phyloP scores from a whole-genome alignment of 2,329 filamentous ascomycete genomes.

The Botrytis cinerea region DNA sequence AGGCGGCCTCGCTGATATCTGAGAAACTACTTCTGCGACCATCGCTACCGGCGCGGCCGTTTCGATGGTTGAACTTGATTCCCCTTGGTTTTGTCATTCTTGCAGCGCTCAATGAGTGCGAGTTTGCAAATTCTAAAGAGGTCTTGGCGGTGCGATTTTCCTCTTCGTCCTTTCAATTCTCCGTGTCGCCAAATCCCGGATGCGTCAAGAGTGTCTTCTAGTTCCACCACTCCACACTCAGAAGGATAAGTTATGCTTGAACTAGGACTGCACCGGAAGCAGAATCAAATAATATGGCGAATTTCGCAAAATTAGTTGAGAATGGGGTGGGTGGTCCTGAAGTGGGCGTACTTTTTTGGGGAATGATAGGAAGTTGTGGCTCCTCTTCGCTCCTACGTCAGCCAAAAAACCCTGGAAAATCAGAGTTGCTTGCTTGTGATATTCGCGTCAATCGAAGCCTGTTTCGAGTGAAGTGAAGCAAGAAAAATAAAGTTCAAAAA shows the following conservation, averaged over 20 bases:
- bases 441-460: background rate
- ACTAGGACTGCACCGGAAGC: background rate
- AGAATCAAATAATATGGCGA: background rate
- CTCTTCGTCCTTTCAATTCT: conserved; percentile 17
- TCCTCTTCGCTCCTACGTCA: conserved; percentile 21
- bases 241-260: background rate
- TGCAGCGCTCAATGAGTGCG: conserved; percentile 19
- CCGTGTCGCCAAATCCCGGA: conserved; percentile 16
- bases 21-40: conserved; percentile 68
- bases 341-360: conserved; percentile 9
- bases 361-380: conserved; percentile 18
- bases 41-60: conserved; percentile 40
- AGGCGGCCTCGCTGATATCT: conserved; percentile 64
- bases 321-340: conserved; percentile 4
- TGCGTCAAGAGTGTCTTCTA: conserved; percentile 11
- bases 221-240: background rate
- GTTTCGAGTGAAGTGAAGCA: background rate
- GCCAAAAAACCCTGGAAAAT: conserved; percentile 19
- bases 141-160: conserved; percentile 10
- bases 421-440: conserved; percentile 23
- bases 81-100: conserved; percentile 51
- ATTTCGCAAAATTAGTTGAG: background rate
- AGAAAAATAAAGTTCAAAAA: too few relatives aligned
- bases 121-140: conserved; percentile 26
- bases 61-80: conserved; percentile 53